These are phyloP conservation scores for Podila verticillata DNA, from an alignment of 192 early-diverging fungal species.

Conservation along the genomic window DNA sequence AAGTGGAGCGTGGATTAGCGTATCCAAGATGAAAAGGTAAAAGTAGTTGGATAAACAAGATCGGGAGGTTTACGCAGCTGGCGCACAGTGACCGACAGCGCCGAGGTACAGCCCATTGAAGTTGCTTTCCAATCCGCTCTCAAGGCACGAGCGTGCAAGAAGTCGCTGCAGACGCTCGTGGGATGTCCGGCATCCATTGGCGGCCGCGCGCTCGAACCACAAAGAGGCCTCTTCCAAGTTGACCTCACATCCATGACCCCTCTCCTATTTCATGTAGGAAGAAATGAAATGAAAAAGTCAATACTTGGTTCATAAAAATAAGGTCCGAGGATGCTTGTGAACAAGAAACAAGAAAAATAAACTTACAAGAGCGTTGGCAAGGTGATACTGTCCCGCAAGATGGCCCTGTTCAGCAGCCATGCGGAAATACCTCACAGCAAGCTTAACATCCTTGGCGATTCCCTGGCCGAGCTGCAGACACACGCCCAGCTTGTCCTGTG, in stretches of 20 bases:
- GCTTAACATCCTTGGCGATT: conserved; percentile 54
- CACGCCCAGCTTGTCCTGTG: conserved; percentile 76
- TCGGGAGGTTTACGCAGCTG: conserved; percentile 52
- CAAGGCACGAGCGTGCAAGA: conserved; percentile 59
- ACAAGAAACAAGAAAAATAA: neutral
- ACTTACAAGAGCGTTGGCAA: conserved; percentile 58
- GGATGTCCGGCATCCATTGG: conserved; percentile 60
- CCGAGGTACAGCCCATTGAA: conserved; percentile 48
- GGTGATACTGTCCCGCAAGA: conserved; percentile 55
- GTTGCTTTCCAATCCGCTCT: conserved; percentile 54
- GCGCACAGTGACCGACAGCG: conserved; percentile 52
- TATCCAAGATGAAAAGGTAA: neutral
- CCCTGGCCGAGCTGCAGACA: conserved; percentile 68
- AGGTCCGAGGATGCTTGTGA: neutral
- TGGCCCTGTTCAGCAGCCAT: conserved; percentile 65
- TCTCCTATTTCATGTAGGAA: conserved; percentile 23
- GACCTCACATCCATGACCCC: conserved; percentile 53
- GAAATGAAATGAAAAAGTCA: neutral
- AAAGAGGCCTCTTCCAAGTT: conserved; percentile 48
- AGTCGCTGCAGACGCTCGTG: conserved; percentile 60
- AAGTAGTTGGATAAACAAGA: neutral
- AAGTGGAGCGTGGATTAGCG: neutral
- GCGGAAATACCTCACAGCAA: conserved; percentile 60
- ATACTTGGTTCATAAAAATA: neutral
- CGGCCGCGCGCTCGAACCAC: conserved; percentile 56